Conservation (phyloP, 768 basidiomycete species). For the Pulveroboletus sp. region DNA sequence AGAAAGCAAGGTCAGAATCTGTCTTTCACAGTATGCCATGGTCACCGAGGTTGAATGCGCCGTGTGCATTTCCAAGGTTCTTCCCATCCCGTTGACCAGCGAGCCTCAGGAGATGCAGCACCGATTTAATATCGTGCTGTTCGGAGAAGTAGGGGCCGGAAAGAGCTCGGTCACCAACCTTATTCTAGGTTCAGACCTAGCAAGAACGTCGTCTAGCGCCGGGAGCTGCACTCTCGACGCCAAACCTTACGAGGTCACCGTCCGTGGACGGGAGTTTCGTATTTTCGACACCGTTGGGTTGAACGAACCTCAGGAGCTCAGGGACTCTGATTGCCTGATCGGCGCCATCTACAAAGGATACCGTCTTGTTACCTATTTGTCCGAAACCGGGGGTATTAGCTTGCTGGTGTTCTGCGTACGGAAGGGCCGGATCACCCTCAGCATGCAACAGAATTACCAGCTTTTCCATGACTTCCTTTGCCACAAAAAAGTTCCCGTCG, state of each 20-base stretch:
- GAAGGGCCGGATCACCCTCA: slow-evolving; percentile 28
- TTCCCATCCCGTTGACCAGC: slow-evolving; percentile 4
- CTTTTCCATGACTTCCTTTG: slow-evolving; percentile 34
- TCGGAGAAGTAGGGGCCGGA: slow-evolving; percentile 31
- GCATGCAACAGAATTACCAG: slow-evolving; percentile 28
- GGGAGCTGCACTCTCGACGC: slow-evolving; percentile 34
- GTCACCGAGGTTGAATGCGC: slow-evolving; percentile 6
- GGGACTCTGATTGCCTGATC: slow-evolving; percentile 24
- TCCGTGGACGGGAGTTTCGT: slow-evolving; percentile 18
- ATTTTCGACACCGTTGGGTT: slow-evolving; percentile 36
- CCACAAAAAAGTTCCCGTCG: slow-evolving; percentile 30
- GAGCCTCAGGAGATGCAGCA: slow-evolving; percentile 10
- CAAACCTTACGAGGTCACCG: slow-evolving; percentile 23
- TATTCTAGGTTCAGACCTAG: slow-evolving; percentile 27
- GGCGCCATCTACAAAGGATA: slow-evolving; percentile 33
- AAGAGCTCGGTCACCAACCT: slow-evolving; percentile 45
- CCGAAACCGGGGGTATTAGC: slow-evolving; percentile 34
- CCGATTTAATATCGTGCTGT: slow-evolving; percentile 25
- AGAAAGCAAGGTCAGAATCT: slow-evolving; percentile 12
- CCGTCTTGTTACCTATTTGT: slow-evolving; percentile 31
- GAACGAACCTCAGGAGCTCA: slow-evolving; percentile 26
- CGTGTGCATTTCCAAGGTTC: neutral
- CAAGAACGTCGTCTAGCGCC: slow-evolving; percentile 29
- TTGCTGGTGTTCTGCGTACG: slow-evolving; percentile 40
- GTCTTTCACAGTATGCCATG: neutral